Evolutionary conservation across 768 basidiomycete species (phyloP).

Genomic region (Mycena haematopus): DNA sequence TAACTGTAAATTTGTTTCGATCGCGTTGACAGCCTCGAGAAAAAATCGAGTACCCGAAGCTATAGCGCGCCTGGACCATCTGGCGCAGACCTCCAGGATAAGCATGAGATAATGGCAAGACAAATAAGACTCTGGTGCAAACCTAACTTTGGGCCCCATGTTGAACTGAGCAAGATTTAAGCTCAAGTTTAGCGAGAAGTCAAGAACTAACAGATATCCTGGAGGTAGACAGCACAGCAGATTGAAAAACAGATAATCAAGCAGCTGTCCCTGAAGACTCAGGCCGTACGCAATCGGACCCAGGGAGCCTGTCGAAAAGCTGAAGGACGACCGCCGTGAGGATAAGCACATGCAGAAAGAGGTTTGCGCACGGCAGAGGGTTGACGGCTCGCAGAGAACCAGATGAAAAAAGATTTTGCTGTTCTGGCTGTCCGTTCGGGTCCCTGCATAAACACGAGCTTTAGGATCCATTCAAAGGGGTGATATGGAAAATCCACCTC

Average conservation of each 20-base stretch:
- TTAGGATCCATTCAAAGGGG: not conserved
- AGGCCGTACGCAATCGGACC: conserved; percentile 68
- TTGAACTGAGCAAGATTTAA: conserved; percentile 41
- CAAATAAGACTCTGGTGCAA: too few relatives aligned
- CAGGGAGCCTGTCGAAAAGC: conserved; percentile 72
- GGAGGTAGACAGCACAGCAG: conserved; percentile 63
- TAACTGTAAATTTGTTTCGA: conserved; percentile 45
- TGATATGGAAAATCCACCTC: conserved; percentile 1
- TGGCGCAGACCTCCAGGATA: conserved; percentile 89
- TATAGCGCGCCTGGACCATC: conserved; percentile 71
- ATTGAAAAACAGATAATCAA: conserved; percentile 75
- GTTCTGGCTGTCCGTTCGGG: conserved; percentile 64
- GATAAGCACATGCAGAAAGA: not conserved
- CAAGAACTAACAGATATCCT: conserved; percentile 58
- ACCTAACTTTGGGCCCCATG: conserved; percentile 86
- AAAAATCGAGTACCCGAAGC: conserved; percentile 41
- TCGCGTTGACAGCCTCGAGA: not conserved
- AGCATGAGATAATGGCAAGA: too few relatives aligned
- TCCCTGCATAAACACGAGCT: conserved; percentile 40
- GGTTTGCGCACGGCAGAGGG: conserved; percentile 56
- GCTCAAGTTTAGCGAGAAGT: not conserved
- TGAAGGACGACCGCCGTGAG: conserved; percentile 29
- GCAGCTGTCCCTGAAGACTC: conserved; percentile 65
- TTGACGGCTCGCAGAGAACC: conserved; percentile 79
- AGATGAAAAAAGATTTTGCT: conserved; percentile 79